Conservation (phyloP, 306 rosid genomes). For the Lathyrus tuberosus region DNA sequence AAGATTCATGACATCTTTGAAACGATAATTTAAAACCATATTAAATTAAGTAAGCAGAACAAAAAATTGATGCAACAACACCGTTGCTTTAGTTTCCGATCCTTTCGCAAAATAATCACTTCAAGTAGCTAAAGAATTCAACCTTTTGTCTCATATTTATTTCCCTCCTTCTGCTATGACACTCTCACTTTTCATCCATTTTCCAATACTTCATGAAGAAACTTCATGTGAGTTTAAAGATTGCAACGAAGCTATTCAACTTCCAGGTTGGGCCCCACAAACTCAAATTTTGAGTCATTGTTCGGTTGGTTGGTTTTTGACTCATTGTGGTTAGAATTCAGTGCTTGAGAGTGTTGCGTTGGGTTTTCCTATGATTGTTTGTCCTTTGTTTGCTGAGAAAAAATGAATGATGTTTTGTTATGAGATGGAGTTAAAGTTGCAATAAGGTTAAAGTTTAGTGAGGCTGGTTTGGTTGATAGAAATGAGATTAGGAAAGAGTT, state of each 20-base stretch:
- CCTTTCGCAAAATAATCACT: slow-evolving; percentile 35
- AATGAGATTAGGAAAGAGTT: too few relatives aligned
- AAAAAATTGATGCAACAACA: too few relatives aligned
- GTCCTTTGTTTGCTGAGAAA: slow-evolving; percentile 41
- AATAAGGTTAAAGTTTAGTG: slow-evolving; percentile 12
- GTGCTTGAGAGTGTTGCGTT: slow-evolving; percentile 25
- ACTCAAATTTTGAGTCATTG: slow-evolving; percentile 10
- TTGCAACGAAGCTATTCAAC: slow-evolving; percentile 22
- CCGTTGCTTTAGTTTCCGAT: slow-evolving; percentile 37
- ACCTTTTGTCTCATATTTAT: slow-evolving; percentile 38
- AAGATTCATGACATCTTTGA: too few relatives aligned
- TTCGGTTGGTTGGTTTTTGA: slow-evolving; percentile 35
- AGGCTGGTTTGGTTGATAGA: slow-evolving; percentile 16
- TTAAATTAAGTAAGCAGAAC: too few relatives aligned
- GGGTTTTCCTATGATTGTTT: slow-evolving; percentile 39
- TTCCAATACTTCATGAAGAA: slow-evolving; percentile 37
- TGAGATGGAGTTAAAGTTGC: slow-evolving; percentile 33
- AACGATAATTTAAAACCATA: too few relatives aligned
- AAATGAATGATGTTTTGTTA: slow-evolving; percentile 31
- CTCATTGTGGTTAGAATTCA: slow-evolving; percentile 44
- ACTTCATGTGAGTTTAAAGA: slow-evolving; percentile 39
- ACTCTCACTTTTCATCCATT: slow-evolving; percentile 36
- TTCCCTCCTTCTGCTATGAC: slow-evolving; percentile 33
- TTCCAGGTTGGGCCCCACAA: slow-evolving; percentile 47
- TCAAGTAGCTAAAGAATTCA: slow-evolving; percentile 37